Evolutionary conservation across 495 filamentous ascomycete genomes (phyloP).

Genomic region (Xylaria longipes): DNA sequence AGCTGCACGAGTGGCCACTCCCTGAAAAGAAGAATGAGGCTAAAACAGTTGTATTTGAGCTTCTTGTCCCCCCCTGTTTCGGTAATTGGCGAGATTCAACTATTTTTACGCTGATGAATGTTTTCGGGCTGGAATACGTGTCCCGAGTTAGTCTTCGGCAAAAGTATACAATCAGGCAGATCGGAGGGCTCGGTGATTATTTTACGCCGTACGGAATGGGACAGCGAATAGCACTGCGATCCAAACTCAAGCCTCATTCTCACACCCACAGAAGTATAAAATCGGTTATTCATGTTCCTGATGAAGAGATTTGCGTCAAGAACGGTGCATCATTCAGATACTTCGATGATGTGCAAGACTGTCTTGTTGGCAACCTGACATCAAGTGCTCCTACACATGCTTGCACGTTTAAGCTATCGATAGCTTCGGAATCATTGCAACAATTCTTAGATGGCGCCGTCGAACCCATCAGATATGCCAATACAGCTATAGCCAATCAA

Average conservation of each 20-base stretch:
- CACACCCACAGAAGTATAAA: constrained; percentile 45
- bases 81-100: constrained; percentile 60
- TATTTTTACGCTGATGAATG: constrained; percentile 43
- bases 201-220: too few species aligned
- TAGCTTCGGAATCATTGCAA: constrained; percentile 35
- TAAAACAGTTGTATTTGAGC: constrained; percentile 63
- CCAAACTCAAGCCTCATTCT: constrained; percentile 49
- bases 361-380: constrained; percentile 34
- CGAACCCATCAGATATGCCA: constrained; percentile 31
- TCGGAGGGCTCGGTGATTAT: not conserved
- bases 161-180: not conserved
- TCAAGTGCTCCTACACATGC: constrained; percentile 21
- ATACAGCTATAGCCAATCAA: constrained; percentile 55
- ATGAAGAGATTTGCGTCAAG: constrained; percentile 46
- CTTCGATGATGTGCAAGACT: constrained; percentile 31
- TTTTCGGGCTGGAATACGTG: constrained; percentile 33
- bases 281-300: constrained; percentile 32
- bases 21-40: constrained; percentile 41
- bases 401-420: constrained; percentile 38
- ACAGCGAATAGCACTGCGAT: constrained; percentile 42
- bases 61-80: constrained; percentile 52
- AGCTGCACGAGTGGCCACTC: constrained; percentile 66
- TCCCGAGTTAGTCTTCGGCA: fast-evolving
- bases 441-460: constrained; percentile 36
- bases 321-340: constrained; percentile 49